Conservation (phyloP, 2,329 filamentous ascomycete species). For the Microdochium bolleyi region DNA sequence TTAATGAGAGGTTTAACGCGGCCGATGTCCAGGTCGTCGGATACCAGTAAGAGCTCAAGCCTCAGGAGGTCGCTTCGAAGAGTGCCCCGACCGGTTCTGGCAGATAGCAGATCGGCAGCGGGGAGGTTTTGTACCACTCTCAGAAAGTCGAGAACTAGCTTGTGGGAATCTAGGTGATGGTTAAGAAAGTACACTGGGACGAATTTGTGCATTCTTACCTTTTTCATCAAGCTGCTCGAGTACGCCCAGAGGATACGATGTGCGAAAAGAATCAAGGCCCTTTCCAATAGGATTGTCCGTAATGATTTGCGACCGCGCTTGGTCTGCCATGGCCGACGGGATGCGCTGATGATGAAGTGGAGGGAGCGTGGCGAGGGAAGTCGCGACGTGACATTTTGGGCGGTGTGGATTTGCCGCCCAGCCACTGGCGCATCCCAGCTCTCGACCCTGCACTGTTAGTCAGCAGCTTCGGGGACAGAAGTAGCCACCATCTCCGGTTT, state of each 20-base stretch:
- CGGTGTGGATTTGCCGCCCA: too few relatives aligned
- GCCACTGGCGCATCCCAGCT: too few relatives aligned
- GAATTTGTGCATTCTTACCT: neutral
- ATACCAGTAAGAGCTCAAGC: neutral
- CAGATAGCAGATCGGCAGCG: neutral
- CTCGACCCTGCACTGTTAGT: too few relatives aligned
- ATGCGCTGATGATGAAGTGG: too few relatives aligned
- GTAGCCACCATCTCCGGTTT: neutral
- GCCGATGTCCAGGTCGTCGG: too few relatives aligned
- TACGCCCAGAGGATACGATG: neutral
- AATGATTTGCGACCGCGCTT: neutral
- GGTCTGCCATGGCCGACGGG: neutral
- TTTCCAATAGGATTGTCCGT: too few relatives aligned
- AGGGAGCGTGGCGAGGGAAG: too few relatives aligned
- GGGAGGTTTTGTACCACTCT: neutral
- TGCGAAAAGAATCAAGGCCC: neutral
- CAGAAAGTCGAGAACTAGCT: neutral
- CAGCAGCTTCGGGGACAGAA: too few relatives aligned
- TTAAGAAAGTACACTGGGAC: neutral
- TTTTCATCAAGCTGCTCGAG: neutral
- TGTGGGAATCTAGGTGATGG: neutral
- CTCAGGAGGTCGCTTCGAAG: neutral
- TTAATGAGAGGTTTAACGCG: slow-evolving; percentile 23
- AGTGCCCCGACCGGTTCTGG: neutral
- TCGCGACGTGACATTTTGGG: too few relatives aligned